phyloP scores from a whole-genome alignment of 768 basidiomycete species.

The Mycena venus region DNA sequence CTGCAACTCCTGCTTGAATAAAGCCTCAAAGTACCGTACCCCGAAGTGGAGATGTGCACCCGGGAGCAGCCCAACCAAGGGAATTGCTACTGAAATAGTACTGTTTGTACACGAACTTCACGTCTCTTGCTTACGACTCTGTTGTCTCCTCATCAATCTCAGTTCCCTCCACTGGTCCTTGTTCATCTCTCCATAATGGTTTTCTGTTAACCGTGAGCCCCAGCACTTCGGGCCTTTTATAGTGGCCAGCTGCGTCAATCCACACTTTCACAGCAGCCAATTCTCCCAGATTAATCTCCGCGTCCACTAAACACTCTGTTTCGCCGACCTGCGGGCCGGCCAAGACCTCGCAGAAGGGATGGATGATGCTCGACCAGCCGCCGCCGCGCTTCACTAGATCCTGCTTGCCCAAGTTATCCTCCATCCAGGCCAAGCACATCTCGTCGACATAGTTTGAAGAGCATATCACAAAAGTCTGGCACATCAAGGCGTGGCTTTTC shows the following conservation, averaged over 20 bases:
- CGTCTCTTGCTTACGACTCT: no score
- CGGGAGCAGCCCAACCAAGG: no score
- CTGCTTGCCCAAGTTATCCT: constrained; percentile 49
- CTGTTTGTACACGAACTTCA: no score
- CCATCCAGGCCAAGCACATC: constrained; percentile 47
- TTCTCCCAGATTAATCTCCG: constrained; percentile 19
- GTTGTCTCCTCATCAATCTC: no score
- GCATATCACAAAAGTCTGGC: constrained; percentile 30
- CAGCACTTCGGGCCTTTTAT: constrained; percentile 25
- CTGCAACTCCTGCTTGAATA: no score
- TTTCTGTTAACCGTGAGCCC: constrained; percentile 7
- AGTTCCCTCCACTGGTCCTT: no score
- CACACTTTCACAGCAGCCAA: constrained; percentile 25
- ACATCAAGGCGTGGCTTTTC: constrained; percentile 30
- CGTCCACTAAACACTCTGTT: constrained; percentile 21
- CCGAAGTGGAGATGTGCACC: no score
- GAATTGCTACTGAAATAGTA: no score
- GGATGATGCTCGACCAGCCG: constrained; percentile 22
- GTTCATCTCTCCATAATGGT: constrained; percentile 19
- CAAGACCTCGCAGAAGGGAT: constrained; percentile 22
- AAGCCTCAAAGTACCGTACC: no score
- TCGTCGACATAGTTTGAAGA: constrained; percentile 26
- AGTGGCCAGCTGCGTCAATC: constrained; percentile 30
- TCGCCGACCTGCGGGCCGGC: constrained; percentile 23
- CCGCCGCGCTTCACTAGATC: constrained; percentile 49